Evolutionary conservation across 805 yeast species (phyloP).

Genomic region (Barnettozyma wickerhamii): DNA sequence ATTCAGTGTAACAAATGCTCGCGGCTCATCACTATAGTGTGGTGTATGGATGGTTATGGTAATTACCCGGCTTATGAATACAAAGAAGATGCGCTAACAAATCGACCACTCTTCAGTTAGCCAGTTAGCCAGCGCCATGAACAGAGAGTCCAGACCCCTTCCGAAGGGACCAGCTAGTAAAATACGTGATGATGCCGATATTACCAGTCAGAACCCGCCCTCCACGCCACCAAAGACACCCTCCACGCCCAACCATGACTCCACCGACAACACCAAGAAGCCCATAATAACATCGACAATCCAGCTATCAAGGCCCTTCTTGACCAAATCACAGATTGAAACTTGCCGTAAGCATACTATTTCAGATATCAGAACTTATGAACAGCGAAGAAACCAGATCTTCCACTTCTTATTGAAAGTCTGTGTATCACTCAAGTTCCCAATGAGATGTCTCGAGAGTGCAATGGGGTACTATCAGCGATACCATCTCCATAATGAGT

Average conservation of each 20-base stretch:
- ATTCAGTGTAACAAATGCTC: too few relatives aligned
- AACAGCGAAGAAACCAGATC: constrained; percentile 49
- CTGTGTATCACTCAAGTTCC: constrained; percentile 54
- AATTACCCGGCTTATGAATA: too few relatives aligned
- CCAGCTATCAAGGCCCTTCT: constrained; percentile 56
- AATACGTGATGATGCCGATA: neutral
- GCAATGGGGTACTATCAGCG: constrained; percentile 73
- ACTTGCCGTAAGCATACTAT: constrained; percentile 49
- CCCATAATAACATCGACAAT: constrained; percentile 21
- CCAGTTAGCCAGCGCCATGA: too few relatives aligned
- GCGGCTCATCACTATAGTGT: too few relatives aligned
- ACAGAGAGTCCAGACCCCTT: neutral
- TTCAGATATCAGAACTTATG: constrained; percentile 43
- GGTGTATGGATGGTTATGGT: too few relatives aligned
- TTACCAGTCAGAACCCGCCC: neutral
- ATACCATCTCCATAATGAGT: constrained; percentile 59
- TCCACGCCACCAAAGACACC: constrained; percentile 3
- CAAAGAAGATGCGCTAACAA: too few relatives aligned
- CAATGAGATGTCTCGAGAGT: constrained; percentile 63
- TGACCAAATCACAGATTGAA: constrained; percentile 50
- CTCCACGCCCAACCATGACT: neutral
- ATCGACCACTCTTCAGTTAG: too few relatives aligned
- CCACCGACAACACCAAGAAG: neutral
- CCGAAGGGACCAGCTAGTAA: constrained; percentile 1
- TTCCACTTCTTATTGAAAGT: constrained; percentile 51